Evolutionary conservation across 345 rosid genomes (phyloP), one percentile per base, ranked within the genome.

Genomic region (Leavenworthia alabamica): DNA sequence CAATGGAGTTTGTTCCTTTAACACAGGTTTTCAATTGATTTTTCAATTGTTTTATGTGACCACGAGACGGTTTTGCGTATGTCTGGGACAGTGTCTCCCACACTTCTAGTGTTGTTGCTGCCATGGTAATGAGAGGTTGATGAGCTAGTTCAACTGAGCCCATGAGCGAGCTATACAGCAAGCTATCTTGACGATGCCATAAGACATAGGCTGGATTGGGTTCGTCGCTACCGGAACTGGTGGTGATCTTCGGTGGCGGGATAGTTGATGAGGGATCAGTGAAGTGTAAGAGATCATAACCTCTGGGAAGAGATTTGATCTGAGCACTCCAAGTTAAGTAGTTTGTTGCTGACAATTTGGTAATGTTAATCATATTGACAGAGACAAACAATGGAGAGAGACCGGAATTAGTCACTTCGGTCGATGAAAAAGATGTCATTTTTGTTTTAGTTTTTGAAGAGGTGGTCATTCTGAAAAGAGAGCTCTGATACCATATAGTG

Each of bases 81-180:
- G 6, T 48, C 0, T 3, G 5, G 0, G 52, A 4, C 0, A 44
- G 13, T 0, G n/a, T 9, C 0, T 2, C 4, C 49, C 49, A 44
- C 0, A 11, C 11, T 1, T 44, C 3, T 19, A 4, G 12, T 0
- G 27, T 3, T 0, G 27, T 9, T 2, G 7, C 3, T 0, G 49
- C 2, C 0, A 3, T 3, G 0, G 26, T 12, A 0, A 19, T 20
- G 0, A 44, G 3, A 0, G 14, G 49, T 1, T 44, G 49, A 1
- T 4, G 42, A 5, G 42, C 17, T 0, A 37, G 6, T 0, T 37
- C 8, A 13, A 37, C 3, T 0, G 42, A n/a, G 0, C 42, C 42
- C 1, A 37, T 37, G 42, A 37, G 3, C 2, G 16, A 2, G 1
- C 17, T 37, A 3, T 1, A 37, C 0, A 37, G 2, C 0, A 37